phyloP scores from a whole-genome alignment of 768 basidiomycete genomes.

The Leucocoprinus leucothites region DNA sequence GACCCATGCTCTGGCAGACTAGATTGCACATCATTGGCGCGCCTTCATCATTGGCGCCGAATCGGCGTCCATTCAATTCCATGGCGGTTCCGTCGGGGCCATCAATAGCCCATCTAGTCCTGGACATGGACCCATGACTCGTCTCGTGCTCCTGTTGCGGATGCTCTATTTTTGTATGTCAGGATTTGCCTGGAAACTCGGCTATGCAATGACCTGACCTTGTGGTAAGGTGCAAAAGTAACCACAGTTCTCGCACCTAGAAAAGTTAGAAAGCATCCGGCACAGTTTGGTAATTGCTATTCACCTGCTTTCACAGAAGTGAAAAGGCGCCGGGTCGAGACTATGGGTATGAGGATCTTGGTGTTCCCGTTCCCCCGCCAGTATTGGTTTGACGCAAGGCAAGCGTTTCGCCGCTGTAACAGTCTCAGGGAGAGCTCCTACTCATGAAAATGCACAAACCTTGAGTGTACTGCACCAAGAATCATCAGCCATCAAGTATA shows the following conservation, averaged over 20 bases:
- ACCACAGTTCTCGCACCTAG: constrained; percentile 51
- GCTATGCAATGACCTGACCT: constrained; percentile 30
- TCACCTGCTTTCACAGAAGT: constrained; percentile 53
- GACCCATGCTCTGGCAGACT: constrained; percentile 49
- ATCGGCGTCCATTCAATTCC: constrained; percentile 55
- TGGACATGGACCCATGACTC: constrained; percentile 61
- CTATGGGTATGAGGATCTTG: constrained; percentile 48
- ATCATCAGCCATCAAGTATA: too few relatives aligned
- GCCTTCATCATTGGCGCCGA: constrained; percentile 51
- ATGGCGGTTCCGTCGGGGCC: constrained; percentile 44
- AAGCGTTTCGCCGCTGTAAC: constrained; percentile 45
- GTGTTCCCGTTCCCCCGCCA: constrained; percentile 39
- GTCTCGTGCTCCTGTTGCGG: constrained; percentile 61
- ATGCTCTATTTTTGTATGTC: constrained; percentile 41
- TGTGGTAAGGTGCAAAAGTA: constrained; percentile 58
- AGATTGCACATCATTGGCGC: constrained; percentile 65
- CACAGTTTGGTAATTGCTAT: background rate
- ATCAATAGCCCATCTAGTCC: constrained; percentile 54
- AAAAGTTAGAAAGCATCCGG: background rate
- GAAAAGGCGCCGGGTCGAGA: constrained; percentile 39
- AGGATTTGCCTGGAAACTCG: background rate
- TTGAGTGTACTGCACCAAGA: constrained; percentile 55
- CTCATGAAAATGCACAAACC: constrained; percentile 25
- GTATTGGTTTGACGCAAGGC: constrained; percentile 45
- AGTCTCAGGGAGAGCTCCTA: constrained; percentile 1